Evolutionary conservation across 768 basidiomycete species (phyloP).

Genomic region (Lactifluus volemus): DNA sequence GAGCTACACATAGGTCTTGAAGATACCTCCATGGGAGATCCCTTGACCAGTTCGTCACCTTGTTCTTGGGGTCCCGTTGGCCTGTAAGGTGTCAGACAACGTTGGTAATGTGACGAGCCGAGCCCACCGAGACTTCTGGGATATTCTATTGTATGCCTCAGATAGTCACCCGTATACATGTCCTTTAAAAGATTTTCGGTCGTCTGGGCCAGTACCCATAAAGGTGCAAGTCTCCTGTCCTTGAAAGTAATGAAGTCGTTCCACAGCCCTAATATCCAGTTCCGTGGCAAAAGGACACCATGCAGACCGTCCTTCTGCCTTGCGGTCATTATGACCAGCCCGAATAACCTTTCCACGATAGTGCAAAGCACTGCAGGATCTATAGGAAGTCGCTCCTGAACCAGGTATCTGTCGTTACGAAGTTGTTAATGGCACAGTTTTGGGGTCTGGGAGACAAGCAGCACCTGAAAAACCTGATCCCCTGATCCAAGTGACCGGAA

Average conservation of each 20-base stretch:
- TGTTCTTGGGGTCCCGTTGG: not conserved
- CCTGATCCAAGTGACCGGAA: constrained; percentile 33
- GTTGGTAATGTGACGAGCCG: not conserved
- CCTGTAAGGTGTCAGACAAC: not conserved
- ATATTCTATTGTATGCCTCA: not conserved
- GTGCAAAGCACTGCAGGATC: constrained; percentile 44
- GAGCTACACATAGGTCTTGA: constrained; percentile 4
- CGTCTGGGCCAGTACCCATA: not conserved
- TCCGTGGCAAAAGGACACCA: constrained; percentile 42
- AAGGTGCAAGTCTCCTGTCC: not conserved
- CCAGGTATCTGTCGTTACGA: constrained; percentile 35
- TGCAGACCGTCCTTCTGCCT: constrained; percentile 30
- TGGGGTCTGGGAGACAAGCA: not conserved
- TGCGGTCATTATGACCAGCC: constrained; percentile 31
- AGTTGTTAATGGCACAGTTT: not conserved
- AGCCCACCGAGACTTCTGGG: not conserved
- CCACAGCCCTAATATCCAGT: constrained; percentile 35
- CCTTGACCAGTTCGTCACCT: not conserved
- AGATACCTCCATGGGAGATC: not conserved
- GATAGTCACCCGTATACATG: constrained; percentile 8
- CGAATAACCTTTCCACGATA: constrained; percentile 42
- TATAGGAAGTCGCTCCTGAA: constrained; percentile 30
- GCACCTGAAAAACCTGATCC: constrained; percentile 28
- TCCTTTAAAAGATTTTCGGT: not conserved
- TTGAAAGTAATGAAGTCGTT: constrained; percentile 11